phyloP scores from a whole-genome alignment of 208 protist genomes.

The Naegleria gruberi region DNA sequence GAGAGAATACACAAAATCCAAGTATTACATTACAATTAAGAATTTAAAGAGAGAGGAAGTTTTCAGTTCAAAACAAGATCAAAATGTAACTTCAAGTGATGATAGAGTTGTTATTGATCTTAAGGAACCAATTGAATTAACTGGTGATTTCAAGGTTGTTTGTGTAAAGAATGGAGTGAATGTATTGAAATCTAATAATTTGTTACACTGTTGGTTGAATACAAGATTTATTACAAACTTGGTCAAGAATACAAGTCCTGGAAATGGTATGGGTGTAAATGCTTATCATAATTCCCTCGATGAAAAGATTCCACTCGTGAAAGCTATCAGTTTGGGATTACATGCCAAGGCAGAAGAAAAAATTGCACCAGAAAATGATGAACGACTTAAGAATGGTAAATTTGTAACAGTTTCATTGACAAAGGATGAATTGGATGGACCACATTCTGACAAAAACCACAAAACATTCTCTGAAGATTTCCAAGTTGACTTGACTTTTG shows the following conservation, averaged over 20 bases:
- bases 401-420: not conserved
- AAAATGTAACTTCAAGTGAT: not conserved
- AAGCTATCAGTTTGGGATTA: not conserved
- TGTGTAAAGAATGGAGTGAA: not conserved
- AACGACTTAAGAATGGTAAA: not conserved
- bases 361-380: not conserved
- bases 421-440: not conserved
- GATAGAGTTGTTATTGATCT: not conserved
- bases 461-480: not conserved
- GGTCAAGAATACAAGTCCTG: not conserved
- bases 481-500: not conserved
- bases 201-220: conserved; percentile 9
- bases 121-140: not conserved
- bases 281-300: not conserved
- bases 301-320: not conserved
- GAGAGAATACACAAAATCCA: not conserved
- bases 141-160: not conserved
- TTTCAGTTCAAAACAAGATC: not conserved
- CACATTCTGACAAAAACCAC: not conserved
- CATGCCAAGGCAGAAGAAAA: not conserved
- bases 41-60: not conserved
- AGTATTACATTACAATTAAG: not conserved
- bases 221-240: not conserved
- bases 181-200: not conserved
- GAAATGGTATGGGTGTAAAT: not conserved